Evolutionary conservation across 2,329 filamentous ascomycete genomes (phyloP).

Genomic region (Hypoxylon sp.): DNA sequence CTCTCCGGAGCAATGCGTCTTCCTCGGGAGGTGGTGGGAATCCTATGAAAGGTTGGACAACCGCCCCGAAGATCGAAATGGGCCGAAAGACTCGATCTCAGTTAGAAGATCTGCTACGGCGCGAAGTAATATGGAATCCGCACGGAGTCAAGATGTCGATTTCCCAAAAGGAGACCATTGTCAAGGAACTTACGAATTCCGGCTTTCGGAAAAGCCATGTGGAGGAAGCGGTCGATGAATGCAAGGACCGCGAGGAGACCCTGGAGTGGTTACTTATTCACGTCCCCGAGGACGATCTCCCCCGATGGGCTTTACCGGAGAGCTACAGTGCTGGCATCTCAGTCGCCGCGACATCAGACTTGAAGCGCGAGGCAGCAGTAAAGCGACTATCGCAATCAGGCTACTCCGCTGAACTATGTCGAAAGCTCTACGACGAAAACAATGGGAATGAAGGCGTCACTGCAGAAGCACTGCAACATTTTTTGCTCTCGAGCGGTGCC

Average conservation of each 20-base stretch:
- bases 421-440: slow-evolving; percentile 78
- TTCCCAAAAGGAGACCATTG: slow-evolving; percentile 67
- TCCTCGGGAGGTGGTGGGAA: slow-evolving; percentile 54
- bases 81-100: slow-evolving; percentile 82
- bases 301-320: slow-evolving; percentile 90
- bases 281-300: slow-evolving; percentile 96
- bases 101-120: slow-evolving; percentile 83
- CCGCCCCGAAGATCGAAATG: slow-evolving; percentile 92
- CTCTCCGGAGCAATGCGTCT: slow-evolving; percentile 61
- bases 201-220: slow-evolving; percentile 92
- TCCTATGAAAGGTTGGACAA: slow-evolving; percentile 81
- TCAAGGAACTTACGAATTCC: slow-evolving; percentile 80
- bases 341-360: slow-evolving; percentile 79
- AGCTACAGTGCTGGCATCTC: slow-evolving; percentile 91
- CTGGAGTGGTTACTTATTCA: slow-evolving; percentile 97
- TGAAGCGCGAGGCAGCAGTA: slow-evolving; percentile 84
- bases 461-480: slow-evolving; percentile 82
- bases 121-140: slow-evolving; percentile 88
- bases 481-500: slow-evolving; percentile 67
- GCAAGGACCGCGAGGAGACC: slow-evolving; percentile 91
- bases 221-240: slow-evolving; percentile 86
- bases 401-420: slow-evolving; percentile 87
- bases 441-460: slow-evolving; percentile 80
- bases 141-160: slow-evolving; percentile 75
- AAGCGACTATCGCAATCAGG: slow-evolving; percentile 85